Conservation (phyloP, 805 yeast genomes). For the Hanseniaspora valbyensis region DNA sequence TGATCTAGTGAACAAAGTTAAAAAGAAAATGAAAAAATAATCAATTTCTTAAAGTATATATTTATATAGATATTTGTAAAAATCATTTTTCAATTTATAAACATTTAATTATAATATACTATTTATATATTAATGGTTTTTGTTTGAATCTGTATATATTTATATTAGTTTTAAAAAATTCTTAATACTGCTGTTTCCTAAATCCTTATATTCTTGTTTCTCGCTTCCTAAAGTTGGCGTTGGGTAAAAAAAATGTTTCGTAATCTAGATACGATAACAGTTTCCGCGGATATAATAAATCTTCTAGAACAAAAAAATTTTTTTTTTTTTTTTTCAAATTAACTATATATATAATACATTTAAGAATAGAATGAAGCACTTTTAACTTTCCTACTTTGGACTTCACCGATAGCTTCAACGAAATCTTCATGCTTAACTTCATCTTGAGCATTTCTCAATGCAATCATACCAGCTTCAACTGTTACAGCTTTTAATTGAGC, state of each 20-base stretch:
- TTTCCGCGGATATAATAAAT: no score
- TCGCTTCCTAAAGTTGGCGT: no score
- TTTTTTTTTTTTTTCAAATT: neutral
- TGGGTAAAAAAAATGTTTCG: no score
- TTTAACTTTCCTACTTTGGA: constrained; percentile 92
- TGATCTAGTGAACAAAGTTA: constrained; percentile 42
- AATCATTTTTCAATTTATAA: neutral
- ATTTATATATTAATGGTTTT: no score
- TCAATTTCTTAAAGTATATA: neutral
- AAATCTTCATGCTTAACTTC: constrained; percentile 93
- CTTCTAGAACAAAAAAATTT: neutral
- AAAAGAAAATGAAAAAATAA: constrained; percentile 30
- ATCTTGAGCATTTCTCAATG: constrained; percentile 85
- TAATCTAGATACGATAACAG: no score
- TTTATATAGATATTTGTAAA: neutral
- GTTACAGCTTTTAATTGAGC: constrained; percentile 98
- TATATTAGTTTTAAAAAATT: no score
- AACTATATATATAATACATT: constrained; percentile 28
- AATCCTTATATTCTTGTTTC: no score
- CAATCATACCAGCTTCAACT: constrained; percentile 99
- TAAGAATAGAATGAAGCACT: constrained; percentile 92
- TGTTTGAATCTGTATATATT: no score
- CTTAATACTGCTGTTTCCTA: no score
- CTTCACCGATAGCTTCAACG: constrained; percentile 96
- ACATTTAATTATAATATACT: neutral